A percentile compares a stretch with the other conserved stretches of the same genome.
phyloP scores from a whole-genome alignment of 2,329 filamentous ascomycete species.

The Cladosporium cucumerinum region DNA sequence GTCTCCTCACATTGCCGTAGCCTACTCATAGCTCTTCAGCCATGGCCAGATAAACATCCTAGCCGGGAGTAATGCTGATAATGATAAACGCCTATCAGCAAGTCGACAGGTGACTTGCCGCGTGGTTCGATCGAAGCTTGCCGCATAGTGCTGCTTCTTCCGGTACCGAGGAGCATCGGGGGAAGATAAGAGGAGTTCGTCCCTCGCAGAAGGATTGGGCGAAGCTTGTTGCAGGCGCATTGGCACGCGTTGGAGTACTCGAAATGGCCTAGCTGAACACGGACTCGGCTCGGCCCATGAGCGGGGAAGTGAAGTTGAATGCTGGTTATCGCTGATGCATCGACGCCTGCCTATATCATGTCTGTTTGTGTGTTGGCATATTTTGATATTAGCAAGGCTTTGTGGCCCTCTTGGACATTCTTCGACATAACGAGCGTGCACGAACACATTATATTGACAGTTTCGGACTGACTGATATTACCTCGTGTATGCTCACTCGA shows the following conservation, averaged over 20 bases:
- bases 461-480: neutral
- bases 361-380: neutral
- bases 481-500: neutral
- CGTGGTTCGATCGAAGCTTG: neutral
- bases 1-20: neutral
- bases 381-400: neutral
- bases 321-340: neutral
- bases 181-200: constrained; percentile 6
- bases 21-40: neutral
- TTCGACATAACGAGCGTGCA: neutral
- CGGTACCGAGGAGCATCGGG: neutral
- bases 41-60: neutral
- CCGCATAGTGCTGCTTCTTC: constrained; percentile 8
- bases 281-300: neutral
- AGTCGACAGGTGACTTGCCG: neutral
- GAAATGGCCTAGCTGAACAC: neutral
- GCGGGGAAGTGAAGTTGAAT: constrained; percentile 1
- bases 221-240: neutral
- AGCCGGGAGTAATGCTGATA: constrained; percentile 3
- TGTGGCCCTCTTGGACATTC: neutral
- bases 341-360: neutral
- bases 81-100: constrained; percentile 5
- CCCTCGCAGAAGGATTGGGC: neutral
- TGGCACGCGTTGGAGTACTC: neutral
- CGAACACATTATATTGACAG: neutral